Percentiles rank a stretch among this genome's conserved stretches.
Evolutionary conservation across 2,329 filamentous ascomycete genomes (phyloP).

Genomic region (Raffaelea ambrosiae): DNA sequence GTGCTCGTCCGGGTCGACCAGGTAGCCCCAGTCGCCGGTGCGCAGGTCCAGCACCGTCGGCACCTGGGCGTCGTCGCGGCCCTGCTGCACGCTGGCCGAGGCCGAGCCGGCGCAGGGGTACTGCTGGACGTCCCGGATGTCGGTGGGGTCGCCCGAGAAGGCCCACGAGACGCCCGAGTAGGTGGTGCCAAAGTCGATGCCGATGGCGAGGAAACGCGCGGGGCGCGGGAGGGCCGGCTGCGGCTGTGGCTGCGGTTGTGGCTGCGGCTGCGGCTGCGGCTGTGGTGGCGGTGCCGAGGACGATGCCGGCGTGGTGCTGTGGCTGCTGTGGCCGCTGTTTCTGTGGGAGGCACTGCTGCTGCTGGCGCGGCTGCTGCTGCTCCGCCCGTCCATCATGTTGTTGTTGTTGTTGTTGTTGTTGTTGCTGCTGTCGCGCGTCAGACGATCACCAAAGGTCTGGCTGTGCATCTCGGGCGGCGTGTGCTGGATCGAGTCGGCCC

Average conservation of each 20-base stretch:
- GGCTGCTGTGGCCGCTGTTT: too few relatives aligned
- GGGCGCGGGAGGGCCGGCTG: not conserved
- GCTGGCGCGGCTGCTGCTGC: too few relatives aligned
- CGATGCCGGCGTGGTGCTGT: too few relatives aligned
- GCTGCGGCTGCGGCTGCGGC: too few relatives aligned
- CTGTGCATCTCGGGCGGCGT: too few relatives aligned
- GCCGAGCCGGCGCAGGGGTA: too few relatives aligned
- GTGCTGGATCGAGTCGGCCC: too few relatives aligned
- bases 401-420: too few relatives aligned
- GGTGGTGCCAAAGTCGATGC: constrained; percentile 13
- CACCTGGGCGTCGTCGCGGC: constrained; percentile 8
- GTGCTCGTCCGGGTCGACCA: not conserved
- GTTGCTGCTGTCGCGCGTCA: too few relatives aligned
- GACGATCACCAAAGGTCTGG: too few relatives aligned
- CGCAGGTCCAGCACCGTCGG: constrained; percentile 7
- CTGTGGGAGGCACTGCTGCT: not conserved
- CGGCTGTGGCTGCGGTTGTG: too few relatives aligned
- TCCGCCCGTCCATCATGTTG: too few relatives aligned
- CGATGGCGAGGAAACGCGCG: constrained; percentile 7
- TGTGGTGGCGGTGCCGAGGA: not conserved
- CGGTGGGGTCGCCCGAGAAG: constrained; percentile 3
- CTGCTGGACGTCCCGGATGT: constrained; percentile 4
- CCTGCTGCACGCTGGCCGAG: not conserved
- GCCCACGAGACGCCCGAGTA: constrained; percentile 12
- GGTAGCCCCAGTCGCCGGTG: constrained; percentile 5